phyloP scores from a whole-genome alignment of 352 stramenopile species.

The Peronospora destructor region DNA sequence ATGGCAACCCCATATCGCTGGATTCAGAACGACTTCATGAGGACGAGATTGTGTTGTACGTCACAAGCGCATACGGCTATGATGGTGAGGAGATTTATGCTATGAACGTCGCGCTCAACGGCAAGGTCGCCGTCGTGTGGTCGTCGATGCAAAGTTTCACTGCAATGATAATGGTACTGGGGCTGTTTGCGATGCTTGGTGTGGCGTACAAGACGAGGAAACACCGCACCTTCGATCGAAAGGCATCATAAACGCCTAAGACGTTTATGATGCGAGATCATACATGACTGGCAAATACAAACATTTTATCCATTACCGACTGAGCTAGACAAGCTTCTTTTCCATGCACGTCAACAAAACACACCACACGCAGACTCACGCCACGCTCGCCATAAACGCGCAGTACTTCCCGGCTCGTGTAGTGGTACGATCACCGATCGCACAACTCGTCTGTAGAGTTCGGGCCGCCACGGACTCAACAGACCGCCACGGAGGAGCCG shows the following conservation, averaged over 20 bases:
- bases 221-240: conserved; percentile 14
- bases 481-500: too few relatives aligned
- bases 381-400: too few relatives aligned
- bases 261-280: conserved; percentile 18
- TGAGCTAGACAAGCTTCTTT: too few relatives aligned
- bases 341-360: too few relatives aligned
- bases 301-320: too few relatives aligned
- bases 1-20: conserved; percentile 39
- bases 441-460: too few relatives aligned
- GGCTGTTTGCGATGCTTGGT: conserved; percentile 23
- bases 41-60: conserved; percentile 47
- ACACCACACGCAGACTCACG: too few relatives aligned
- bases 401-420: too few relatives aligned
- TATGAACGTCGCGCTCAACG: conserved; percentile 44
- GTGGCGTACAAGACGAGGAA: conserved; percentile 26
- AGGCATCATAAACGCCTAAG: not conserved
- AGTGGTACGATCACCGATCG: too few relatives aligned
- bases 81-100: conserved; percentile 40
- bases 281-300: too few relatives aligned
- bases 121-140: conserved; percentile 31
- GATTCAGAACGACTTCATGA: conserved; percentile 39
- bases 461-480: too few relatives aligned
- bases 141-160: conserved; percentile 37
- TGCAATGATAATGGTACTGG: conserved; percentile 26
- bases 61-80: conserved; percentile 48